Evolutionary conservation across 805 yeast genomes (phyloP).

Genomic region (Zygoascus flipseniorum): DNA sequence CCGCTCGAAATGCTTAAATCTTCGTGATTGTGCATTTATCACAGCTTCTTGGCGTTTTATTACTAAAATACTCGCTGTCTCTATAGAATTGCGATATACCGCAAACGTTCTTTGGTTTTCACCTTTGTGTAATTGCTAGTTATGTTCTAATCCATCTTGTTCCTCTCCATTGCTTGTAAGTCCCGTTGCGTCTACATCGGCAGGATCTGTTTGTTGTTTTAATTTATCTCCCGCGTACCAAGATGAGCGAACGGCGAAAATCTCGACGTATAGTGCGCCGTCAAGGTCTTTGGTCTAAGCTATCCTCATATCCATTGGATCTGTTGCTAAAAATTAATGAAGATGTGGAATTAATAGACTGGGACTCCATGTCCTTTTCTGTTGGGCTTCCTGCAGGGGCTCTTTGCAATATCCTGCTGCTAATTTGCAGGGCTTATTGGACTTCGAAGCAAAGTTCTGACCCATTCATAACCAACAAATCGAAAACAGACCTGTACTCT

Average conservation of each 20-base stretch:
- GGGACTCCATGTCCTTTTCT: constrained; percentile 20
- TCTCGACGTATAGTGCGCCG: constrained; percentile 1
- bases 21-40: no score
- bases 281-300: constrained; percentile 4
- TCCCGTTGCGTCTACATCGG: no score
- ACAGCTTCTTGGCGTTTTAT: no score
- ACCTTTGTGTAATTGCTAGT: no score
- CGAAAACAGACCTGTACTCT: constrained; percentile 8
- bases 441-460: neutral
- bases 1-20: no score
- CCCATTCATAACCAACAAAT: neutral
- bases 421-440: constrained; percentile 12
- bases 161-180: no score
- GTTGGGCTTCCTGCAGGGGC: constrained; percentile 18
- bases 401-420: constrained; percentile 14
- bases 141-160: no score
- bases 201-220: no score
- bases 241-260: neutral
- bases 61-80: no score
- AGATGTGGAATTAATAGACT: constrained; percentile 20
- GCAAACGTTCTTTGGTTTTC: no score
- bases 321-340: constrained; percentile 21
- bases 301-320: constrained; percentile 20
- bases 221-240: neutral
- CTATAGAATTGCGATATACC: no score